phyloP scores from a whole-genome alignment of 148 eudicot species.

The Oxyria digyna region DNA sequence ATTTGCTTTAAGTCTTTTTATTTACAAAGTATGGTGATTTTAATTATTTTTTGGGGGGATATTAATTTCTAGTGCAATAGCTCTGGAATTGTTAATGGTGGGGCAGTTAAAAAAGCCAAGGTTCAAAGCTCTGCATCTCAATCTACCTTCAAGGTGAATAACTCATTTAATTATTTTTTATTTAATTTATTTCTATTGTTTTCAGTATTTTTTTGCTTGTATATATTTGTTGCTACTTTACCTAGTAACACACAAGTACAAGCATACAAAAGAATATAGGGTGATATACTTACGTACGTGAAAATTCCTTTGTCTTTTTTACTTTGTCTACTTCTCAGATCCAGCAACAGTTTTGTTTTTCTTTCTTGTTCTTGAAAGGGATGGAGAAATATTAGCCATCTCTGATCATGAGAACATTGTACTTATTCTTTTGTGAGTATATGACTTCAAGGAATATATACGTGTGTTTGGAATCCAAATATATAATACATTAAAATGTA shows the following conservation, averaged over 20 bases:
- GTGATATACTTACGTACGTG: not conserved
- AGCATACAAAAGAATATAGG: not conserved
- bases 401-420: not conserved
- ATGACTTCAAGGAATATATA: not conserved
- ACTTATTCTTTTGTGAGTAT: constrained; percentile 3
- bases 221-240: not conserved
- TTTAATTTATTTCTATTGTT: not conserved
- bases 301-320: constrained; percentile 4
- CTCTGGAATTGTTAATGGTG: constrained; percentile 41
- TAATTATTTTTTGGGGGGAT: not conserved
- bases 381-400: not conserved
- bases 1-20: not conserved
- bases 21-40: not conserved
- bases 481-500: too few species aligned
- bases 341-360: constrained; percentile 1
- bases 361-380: not conserved
- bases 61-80: constrained; percentile 54
- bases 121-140: constrained; percentile 61
- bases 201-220: not conserved
- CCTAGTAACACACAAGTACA: constrained; percentile 2
- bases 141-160: constrained; percentile 60
- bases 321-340: constrained; percentile 8
- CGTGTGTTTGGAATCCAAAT: too few species aligned
- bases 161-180: not conserved
- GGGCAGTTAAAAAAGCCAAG: constrained; percentile 63